Evolutionary conservation across 306 rosid species (phyloP), one percentile per base, ranked within the genome.

Genomic region (Rosa chinensis): DNA sequence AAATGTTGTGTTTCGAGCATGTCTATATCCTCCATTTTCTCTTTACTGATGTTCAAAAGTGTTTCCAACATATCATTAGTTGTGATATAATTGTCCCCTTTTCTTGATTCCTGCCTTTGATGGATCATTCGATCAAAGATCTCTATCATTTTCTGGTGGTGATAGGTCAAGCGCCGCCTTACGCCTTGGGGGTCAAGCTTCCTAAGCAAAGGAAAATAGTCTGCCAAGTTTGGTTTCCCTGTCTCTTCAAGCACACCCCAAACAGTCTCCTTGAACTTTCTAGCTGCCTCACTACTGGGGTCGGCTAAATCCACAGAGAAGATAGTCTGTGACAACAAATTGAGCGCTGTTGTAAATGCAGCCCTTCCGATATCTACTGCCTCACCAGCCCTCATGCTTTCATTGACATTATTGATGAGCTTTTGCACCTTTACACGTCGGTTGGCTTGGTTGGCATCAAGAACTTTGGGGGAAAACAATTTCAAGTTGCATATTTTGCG

Each of bases 271-370:
- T 47, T 67, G 21, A 85, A 82, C 72, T 66, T 75, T 47, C 35
- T 43, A 14, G 77, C 48, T 55, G 67, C 52, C 21, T 47, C 76
- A 6, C 82, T 79, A 28, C 21, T 56, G 0, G 72, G 75, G 58
- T 76, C 49, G 4, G 67, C 86, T 6, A 82, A 58, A 44, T 85
- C 84, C 49, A 49, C 50, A 0, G 88, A 82, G 59, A 72, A 85
- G 49, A 85, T 72, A 9, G 84, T 82, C 69, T 61, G 77, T 1
- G 84, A 85, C 20, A 85, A 25, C 32, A 81, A 23, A 61, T 82
- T 79, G 16, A 82, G 42, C 14, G 50, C 1, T 0, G 82, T 82
- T 8, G 44, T 63, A 28, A 82, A 78, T 6, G 42, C 83, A 9
- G 61, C 74, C 20, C 45, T 45, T 10, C 75, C 86, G 18, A 85